Evolutionary conservation across 805 yeast species (phyloP), one percentile per base, ranked within the genome.

Genomic region (Candida boleticola): DNA sequence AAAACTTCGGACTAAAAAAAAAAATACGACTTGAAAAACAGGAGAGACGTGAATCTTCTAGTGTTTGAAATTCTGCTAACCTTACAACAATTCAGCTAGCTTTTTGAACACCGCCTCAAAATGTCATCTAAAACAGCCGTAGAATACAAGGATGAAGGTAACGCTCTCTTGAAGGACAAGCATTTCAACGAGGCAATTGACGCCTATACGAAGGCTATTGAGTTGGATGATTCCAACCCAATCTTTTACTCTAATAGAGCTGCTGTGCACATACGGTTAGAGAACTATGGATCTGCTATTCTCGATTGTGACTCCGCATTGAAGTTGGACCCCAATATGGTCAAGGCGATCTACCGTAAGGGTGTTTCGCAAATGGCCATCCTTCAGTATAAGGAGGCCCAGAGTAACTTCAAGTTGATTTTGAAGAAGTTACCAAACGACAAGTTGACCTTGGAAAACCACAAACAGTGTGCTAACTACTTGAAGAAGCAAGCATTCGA

Each of bases 231-330:
- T 10, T 50, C 66, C 3, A 81, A 82, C 39, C 79, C 86, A 2
- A 74, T 82, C 25, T 80, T 83, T 48, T 88, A 72, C 57, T 83
- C 96, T 7, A 92, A 92, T 63, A 74, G 97, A 49, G 97, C 98
- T 0, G 89, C 89, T 59, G 96, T 89, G 1, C 83, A 89, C 51
- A 80, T 92, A 56, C 87, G 89, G 54, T 61, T 82, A 42, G 99
- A 92, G 60, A 83, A 83, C 53, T 90, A 84, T 60, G 98, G 97
- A 3, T 71, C 79, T 41, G 95, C 97, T 0, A 76, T 90, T 2
- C 68, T 62, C n/a, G 97, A 90, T 60, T 82, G 95, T 52, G 77
- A 82, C 26, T 64, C 67, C 34, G 87, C 97, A 1, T 73, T 93
- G 34, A 76, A 73, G 37, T 54, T 83, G 7, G 89, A 92, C 57